Base-by-base conservation (phyloP, 176 grass and related monocot species). In the Saccharum spontaneum region DNA sequence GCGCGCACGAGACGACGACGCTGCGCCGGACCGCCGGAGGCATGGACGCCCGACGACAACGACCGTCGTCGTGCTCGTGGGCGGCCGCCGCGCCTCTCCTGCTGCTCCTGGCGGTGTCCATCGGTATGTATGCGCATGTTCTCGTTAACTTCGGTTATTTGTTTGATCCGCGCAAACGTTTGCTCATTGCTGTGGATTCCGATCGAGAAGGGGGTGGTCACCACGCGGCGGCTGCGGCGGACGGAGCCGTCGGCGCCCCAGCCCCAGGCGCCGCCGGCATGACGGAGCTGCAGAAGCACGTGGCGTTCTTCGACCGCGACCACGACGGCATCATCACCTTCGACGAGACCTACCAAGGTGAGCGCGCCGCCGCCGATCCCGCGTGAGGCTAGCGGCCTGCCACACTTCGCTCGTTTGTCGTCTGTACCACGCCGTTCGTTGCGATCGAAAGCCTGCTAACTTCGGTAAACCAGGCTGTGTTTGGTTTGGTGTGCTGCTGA, bases 201-300 rank as follows among this genome's bases (percentile, higher is more conserved):
- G 57, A 14, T 76, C 52, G 65, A 16, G 66, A 82, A 70, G 79
- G 67, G 10, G 73, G 88, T 22, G 2, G 10, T 15, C 67, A 38
- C 36, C 37, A 38, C 15, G 79, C 38, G 44, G 84, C 40, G 13
- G 77, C 49, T 3, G 77, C 1, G 12, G 83, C 7, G 26, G 26
- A 2, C 0, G 43, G 5, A 5, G 64, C 0, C 41, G 60, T 0
- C 18, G 78, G 0, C 6, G 18, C 18, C 4, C 17, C 49, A 11
- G 45, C 5, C 4, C 14, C 61, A 14, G 65, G 13, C 13, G 20
- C 4, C 10, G 48, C 2, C 16, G 73, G 71, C 34, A 82, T 82
- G 89, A 98, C 95, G 45, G 86, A 40, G 20, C 87, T 97, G 73
- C 82, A 97, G 85, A 86, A 91, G 82, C 95, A 97, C 78, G 92